phyloP scores from a whole-genome alignment of 768 basidiomycete species.

The Albatrellus ellisii region DNA sequence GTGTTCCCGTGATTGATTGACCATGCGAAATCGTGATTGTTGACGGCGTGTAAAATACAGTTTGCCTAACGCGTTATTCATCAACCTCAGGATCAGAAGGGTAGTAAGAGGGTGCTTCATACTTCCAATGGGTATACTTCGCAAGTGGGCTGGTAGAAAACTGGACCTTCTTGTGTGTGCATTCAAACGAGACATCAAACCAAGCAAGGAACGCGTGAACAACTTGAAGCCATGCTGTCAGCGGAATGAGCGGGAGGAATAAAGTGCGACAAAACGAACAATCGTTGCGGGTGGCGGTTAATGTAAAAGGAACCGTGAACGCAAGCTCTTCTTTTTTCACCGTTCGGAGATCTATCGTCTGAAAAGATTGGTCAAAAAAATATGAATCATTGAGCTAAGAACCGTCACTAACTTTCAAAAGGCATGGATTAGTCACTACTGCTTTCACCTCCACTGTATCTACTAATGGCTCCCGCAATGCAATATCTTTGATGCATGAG shows the following conservation, averaged over 20 bases:
- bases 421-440: conserved; percentile 85
- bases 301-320: conserved; percentile 68
- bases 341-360: conserved; percentile 85
- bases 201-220: conserved; percentile 97
- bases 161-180: conserved; percentile 88
- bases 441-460: conserved; percentile 98
- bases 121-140: conserved; percentile 96
- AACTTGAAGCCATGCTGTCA: conserved; percentile 35
- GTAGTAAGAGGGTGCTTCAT: conserved; percentile 21
- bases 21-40: conserved; percentile 59
- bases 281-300: conserved; percentile 80
- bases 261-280: conserved; percentile 37
- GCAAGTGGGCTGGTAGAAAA: conserved; percentile 98
- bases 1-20: conserved; percentile 56
- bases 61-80: conserved; percentile 48
- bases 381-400: neutral
- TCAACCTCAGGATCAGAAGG: neutral
- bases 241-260: neutral
- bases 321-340: conserved; percentile 92
- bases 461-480: conserved; percentile 88
- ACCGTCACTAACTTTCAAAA: conserved; percentile 54
- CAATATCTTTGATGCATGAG: conserved; percentile 98
- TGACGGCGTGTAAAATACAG: conserved; percentile 91
- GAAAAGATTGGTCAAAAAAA: conserved; percentile 5
- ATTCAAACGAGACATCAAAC: conserved; percentile 96